Evolutionary conservation across 2,329 filamentous ascomycete species (phyloP).

Genomic region (Microdochium nivale): DNA sequence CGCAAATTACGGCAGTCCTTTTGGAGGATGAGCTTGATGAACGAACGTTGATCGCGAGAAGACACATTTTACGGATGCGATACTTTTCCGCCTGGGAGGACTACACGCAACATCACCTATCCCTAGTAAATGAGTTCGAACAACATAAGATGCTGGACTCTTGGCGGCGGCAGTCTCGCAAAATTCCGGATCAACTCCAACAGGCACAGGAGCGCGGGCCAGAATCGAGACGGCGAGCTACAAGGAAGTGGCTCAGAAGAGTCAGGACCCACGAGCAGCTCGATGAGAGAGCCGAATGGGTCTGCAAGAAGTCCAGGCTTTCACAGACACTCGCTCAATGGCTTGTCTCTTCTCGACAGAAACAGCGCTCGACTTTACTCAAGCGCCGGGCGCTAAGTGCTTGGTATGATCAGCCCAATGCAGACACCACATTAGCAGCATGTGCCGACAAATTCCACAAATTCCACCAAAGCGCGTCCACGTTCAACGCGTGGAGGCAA

Average conservation of each 20-base stretch:
- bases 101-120: constrained; percentile 14
- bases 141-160: constrained; percentile 3
- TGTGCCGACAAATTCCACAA: constrained; percentile 2
- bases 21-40: constrained; percentile 16
- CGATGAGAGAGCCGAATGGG: neutral
- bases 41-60: constrained; percentile 18
- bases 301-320: neutral
- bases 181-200: neutral
- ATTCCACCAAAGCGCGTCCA: neutral
- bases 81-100: constrained; percentile 21
- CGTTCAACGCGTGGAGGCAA: constrained; percentile 4
- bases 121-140: constrained; percentile 13
- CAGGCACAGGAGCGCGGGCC: neutral
- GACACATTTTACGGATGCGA: constrained; percentile 23
- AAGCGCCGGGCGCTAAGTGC: constrained; percentile 2
- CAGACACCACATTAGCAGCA: constrained; percentile 1
- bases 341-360: constrained; percentile 4
- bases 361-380: neutral
- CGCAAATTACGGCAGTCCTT: neutral
- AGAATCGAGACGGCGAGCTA: neutral
- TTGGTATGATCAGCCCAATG: constrained; percentile 5
- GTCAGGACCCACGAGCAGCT: neutral
- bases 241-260: constrained; percentile 1
- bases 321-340: constrained; percentile 4
- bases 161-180: constrained; percentile 3